Evolutionary conservation across 148 eudicot genomes (phyloP), one percentile per base, ranked within the genome.

Genomic region (Rhododendron ovatum): DNA sequence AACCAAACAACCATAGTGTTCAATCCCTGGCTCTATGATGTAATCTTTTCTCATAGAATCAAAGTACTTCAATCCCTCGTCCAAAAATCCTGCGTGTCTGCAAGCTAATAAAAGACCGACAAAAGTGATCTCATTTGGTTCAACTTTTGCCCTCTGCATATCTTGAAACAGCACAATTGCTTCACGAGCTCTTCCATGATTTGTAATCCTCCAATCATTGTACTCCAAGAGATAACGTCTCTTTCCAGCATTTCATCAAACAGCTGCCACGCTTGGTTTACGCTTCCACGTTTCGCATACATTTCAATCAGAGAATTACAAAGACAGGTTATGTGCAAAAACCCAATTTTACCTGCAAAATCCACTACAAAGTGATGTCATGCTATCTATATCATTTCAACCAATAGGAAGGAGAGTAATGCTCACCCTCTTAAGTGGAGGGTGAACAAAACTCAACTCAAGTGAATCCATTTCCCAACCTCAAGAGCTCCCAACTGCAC

Each of bases 1-100:
- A 51, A 92, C 90, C 88, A 92, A 87, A 87, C 93, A 91, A 74
- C 93, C 89, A 86, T 90, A 92, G 71, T 92, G 94, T 88, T 92
- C 91, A 63, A 92, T 88, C 47, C 74, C 87, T 18, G 94, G 93
- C 75, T 77, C 75, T 48, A 90, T 82, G 11, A 86, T 83, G 51
- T 86, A 91, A 24, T 33, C 45, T 51, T 37, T 51, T 35, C 73
- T 87, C 93, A 90, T 90, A 24, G 83, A 84, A 81, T 89, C 48
- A 76, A 91, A 91, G 79, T 88, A 90, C 69, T 80, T 85, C 84
- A 89, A 86, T 51, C 93, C 93, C 87, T 91, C 89, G 9, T 82
- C 82, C 41, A 89, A 65, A 86, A 86, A 47, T 37, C 91, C 94
- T 30, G 88, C 90, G 79, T 83, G 91, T 20, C 87, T 89, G 85